Conservation (phyloP, 2,329 filamentous ascomycete genomes). For the Uncinocarpus reesii region DNA sequence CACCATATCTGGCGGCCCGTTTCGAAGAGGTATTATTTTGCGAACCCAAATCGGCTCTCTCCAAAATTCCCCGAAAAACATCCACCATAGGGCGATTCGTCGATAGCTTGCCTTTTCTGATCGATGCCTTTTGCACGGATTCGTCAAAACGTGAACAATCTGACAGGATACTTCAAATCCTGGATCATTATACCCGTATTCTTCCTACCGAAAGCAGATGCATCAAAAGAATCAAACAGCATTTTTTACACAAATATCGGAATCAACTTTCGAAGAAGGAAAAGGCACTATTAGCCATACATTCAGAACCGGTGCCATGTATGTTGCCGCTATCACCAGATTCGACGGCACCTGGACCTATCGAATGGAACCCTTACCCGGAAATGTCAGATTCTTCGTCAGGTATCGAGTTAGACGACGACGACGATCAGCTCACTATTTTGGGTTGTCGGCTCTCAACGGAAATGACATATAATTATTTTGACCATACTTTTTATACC, state of each 20-base stretch:
- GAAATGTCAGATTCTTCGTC: neutral
- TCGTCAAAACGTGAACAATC: neutral
- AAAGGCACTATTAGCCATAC: neutral
- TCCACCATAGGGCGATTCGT: conserved; percentile 7
- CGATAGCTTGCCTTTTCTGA: conserved; percentile 10
- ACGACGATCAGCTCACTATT: neutral
- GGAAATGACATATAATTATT: neutral
- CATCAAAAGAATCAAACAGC: neutral
- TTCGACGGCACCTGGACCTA: neutral
- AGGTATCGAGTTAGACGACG: neutral
- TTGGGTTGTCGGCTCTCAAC: conserved; percentile 1
- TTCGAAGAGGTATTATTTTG: conserved; percentile 13
- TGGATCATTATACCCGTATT: conserved; percentile 14
- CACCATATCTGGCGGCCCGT: conserved; percentile 13
- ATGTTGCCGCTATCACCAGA: neutral
- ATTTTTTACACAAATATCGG: neutral
- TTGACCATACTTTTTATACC: neutral
- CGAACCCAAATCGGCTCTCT: neutral
- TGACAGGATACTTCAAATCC: conserved; percentile 10
- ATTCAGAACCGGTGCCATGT: neutral
- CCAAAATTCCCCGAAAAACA: conserved; percentile 5
- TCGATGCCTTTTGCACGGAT: conserved; percentile 8
- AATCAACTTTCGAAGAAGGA: neutral
- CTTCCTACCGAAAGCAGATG: neutral
- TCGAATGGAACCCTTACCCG: conserved; percentile 11